Base-by-base conservation (phyloP, 1,284 basidiomycete species). In the Chalciporus sp. region DNA sequence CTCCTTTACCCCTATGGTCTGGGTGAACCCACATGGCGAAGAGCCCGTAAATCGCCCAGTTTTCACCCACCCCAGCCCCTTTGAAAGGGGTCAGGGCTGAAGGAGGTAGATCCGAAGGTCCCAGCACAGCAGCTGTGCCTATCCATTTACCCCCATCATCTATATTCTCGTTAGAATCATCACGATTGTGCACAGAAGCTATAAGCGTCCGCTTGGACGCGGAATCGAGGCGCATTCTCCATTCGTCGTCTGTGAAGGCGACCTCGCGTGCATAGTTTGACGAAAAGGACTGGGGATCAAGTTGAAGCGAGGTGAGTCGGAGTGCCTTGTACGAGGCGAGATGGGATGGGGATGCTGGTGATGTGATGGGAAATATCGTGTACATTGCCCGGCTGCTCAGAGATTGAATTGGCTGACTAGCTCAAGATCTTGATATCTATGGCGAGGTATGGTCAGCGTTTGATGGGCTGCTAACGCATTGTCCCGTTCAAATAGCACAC, bases 21-120 rank as follows among this genome's bases (percentile, higher is more conserved):
- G 70, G 70, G 42, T 66, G 63, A 16, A 76, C 68, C 74, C 73
- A 75, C 66, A 75, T 67, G 16, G 62, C 72, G 31, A 57, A 66
- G 11, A 78, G 33, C 14, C 59, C 56, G 37, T 72, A 69, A 10
- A 65, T 49, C 19, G 59, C 60, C 56, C 59, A 61, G 20, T 64
- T 55, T 7, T 37, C 55, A 3, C 52, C 49, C 20, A 58, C 29
- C 2, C 61, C 61, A 2, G 55, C 58, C 37, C 52, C 55, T 17
- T 48, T 27, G 51, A 62, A 54, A 35, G 59, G 51, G 27, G 44
- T 50, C 39, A 52, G 17, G 44, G 39, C n/a, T 23, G 55, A 51
- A 14, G 59, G 53, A n/a, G 56, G 28, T 12, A 66, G 51, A 20
- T 57, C 64, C 7, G 72, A 70, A 5, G 67, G 65, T 7, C 53